Evolutionary conservation across 1,139 yeast genomes (phyloP).

Genomic region (Geotrichum klebahnii): DNA sequence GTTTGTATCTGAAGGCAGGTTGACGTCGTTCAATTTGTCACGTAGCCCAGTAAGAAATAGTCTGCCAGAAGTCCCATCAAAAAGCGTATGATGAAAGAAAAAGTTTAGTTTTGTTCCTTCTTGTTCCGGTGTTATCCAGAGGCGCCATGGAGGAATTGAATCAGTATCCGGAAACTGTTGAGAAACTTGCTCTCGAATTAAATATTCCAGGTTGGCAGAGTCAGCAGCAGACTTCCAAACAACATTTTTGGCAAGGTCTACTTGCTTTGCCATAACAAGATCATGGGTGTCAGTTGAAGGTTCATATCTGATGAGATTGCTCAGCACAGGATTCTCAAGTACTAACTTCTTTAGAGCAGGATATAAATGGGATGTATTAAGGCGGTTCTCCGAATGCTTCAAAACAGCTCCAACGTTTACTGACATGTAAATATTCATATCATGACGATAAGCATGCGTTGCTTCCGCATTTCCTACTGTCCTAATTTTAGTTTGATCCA

Average conservation of each 20-base stretch:
- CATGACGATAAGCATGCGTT: constrained; percentile 16
- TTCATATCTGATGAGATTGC: constrained; percentile 1
- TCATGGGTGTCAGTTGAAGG: constrained; percentile 2
- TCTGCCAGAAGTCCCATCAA: constrained; percentile 15
- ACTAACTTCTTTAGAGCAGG: constrained; percentile 11
- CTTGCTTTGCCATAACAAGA: neutral
- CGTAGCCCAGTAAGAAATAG: constrained; percentile 3
- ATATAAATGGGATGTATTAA: neutral
- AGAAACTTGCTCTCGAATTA: constrained; percentile 6
- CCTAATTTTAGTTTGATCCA: neutral
- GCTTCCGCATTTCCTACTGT: constrained; percentile 1
- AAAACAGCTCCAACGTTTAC: constrained; percentile 12
- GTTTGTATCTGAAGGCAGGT: too few relatives aligned
- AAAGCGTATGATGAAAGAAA: constrained; percentile 17
- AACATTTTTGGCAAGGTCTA: constrained; percentile 8
- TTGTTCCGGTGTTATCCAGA: constrained; percentile 14
- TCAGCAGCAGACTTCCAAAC: neutral
- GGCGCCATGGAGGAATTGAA: constrained; percentile 14
- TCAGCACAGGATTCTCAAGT: constrained; percentile 2
- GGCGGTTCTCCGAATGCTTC: neutral
- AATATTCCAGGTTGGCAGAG: neutral
- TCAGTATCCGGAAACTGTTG: constrained; percentile 2
- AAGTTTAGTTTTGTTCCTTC: neutral
- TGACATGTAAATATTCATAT: constrained; percentile 12
- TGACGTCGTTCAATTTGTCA: constrained; percentile 1